Conservation (phyloP, 1,139 yeast species). For the Hansenula lynferdii region DNA sequence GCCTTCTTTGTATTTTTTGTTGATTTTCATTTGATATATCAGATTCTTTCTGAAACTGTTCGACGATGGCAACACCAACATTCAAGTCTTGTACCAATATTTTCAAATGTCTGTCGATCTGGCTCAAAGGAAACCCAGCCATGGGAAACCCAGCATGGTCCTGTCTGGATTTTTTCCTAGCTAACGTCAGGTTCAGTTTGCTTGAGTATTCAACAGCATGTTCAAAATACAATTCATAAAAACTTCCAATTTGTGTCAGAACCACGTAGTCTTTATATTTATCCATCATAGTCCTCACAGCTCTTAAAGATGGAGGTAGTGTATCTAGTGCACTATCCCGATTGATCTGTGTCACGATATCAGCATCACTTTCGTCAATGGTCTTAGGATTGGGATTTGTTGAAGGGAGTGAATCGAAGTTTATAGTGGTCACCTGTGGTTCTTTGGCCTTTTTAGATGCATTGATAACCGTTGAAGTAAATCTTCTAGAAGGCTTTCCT, state of each 20-base stretch:
- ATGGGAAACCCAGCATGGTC: conserved; percentile 58
- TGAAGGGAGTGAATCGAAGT: too few relatives aligned
- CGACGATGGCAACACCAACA: conserved; percentile 71
- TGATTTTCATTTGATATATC: conserved; percentile 22
- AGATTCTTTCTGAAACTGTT: conserved; percentile 44
- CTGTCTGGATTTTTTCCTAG: conserved; percentile 40
- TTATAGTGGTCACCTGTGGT: too few relatives aligned
- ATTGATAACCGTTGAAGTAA: too few relatives aligned
- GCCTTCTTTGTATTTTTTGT: conserved; percentile 52
- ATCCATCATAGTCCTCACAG: conserved; percentile 39
- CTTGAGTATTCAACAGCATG: conserved; percentile 77
- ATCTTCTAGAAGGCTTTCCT: too few relatives aligned
- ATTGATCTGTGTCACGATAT: too few relatives aligned
- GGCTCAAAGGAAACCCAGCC: conserved; percentile 84
- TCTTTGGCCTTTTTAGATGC: too few relatives aligned
- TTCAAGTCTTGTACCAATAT: conserved; percentile 64
- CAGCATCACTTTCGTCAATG: too few relatives aligned
- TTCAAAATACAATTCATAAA: conserved; percentile 82
- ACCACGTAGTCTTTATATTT: conserved; percentile 65
- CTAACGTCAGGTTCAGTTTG: conserved; percentile 55
- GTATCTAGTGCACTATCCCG: too few relatives aligned
- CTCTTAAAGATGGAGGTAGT: conserved; percentile 18
- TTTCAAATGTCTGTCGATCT: conserved; percentile 67
- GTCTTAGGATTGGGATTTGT: too few relatives aligned
- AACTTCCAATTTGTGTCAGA: conserved; percentile 82